Base-by-base conservation (phyloP, 169 alveolate species). In the Eimeria brunetti region DNA sequence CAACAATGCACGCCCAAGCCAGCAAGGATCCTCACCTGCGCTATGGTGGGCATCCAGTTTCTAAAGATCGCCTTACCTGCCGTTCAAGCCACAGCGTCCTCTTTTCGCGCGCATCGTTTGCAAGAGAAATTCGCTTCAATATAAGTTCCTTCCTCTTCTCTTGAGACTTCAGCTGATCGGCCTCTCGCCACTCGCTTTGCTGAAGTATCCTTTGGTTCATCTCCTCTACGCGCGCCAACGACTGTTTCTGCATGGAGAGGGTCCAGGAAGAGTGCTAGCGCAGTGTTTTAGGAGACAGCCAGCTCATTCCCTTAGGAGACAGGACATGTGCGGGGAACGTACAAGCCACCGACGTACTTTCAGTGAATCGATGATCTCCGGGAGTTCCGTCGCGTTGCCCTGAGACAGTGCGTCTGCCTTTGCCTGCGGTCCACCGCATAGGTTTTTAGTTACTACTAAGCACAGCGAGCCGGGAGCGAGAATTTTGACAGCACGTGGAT, bases 21-120 rank as follows among this genome's bases (percentile, higher is more conserved):
- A 38, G 20, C 38, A 38, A n/a, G 24, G n/a, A 30, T 30, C 46
- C 16, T 30, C 71, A 24, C 69, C 22, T 44, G 71, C 46, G 67
- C 46, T 46, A 33, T 27, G 30, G 67, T 44, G 67, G n/a, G 71
- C 62, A 49, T 4, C 27, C 24, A 49, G 49, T 20, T 78, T 6
- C 67, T 22, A 20, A 46, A 30, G 14, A 36, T 11, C 7, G 20
- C 5, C 89, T 20, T 36, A 80, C 89, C 67, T 80, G 89, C 49
- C 67, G 89, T 46, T 80, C 89, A n/a, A 53, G n/a, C 89, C 89
- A 80, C n/a, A 80, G n/a, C 16, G 67, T 51, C 20, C 67, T 44
- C 36, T 80, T 44, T 53, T 80, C n/a, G 71, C 89, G 89, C 0
- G 89, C 89, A 22, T 80, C 71, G 30, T 30, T 20, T 51, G 62